Evolutionary conservation across 1,284 basidiomycete species (phyloP), one percentile per base, ranked within the genome.

Genomic region (Phylloporus sp.): DNA sequence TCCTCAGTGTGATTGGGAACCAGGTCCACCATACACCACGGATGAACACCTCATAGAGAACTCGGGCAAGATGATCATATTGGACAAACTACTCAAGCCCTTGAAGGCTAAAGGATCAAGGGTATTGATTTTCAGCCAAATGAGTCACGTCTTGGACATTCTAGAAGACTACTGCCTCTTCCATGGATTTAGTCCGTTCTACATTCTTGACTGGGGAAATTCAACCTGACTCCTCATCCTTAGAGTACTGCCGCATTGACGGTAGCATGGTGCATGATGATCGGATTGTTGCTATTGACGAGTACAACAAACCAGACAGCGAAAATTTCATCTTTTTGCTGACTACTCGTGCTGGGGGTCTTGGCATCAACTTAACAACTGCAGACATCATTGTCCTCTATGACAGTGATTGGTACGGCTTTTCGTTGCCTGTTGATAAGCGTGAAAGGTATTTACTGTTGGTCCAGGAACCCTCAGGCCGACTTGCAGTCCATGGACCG

Each of bases 401-500:
- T 70, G 98, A 99, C 75, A 94, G 91, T 67, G 98, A 99, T 78
- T 99, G 97, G 97, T 85, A 32, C 53, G 54, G n/a, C 29, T 24
- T 10, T 24, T 28, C n/a, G 50, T n/a, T 39, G 10, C 20, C 46
- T 40, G 24, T 58, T 7, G 26, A 29, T 56, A 24, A 18, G 26
- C 18, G 28, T 61, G 77, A 57, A 12, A 24, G 2, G 28, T 70
- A 64, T 29, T 51, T 28, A 70, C 56, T 60, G 37, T 34, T 6
- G 2, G 40, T 11, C 13, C 47, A 93, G 92, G 92, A 99, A 99
- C 77, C 97, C 98, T 2, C 97, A 99, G 79, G 97, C 97, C 6
- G 98, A 99, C 82, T 77, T 99, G 61, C 98, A 99, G 77, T 98
- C 98, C 10, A 98, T 99, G 98, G 97, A 99, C 76, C 93, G 97